Conservation (phyloP, 345 rosid species). For the Dovyalis caffra region DNA sequence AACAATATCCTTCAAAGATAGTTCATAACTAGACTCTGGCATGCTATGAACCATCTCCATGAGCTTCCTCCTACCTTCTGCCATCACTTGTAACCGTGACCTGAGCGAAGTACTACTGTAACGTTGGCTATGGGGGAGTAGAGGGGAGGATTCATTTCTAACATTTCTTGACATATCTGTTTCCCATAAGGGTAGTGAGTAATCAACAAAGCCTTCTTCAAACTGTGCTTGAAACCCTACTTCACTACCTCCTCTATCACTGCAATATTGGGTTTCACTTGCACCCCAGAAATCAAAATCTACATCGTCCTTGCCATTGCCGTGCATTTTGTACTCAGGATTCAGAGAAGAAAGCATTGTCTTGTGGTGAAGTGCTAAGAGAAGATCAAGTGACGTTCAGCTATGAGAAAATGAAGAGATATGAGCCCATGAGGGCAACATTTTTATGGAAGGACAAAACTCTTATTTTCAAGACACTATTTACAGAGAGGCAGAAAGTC, state of each 20-base stretch:
- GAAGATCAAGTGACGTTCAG: not conserved
- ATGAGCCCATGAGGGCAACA: too few relatives aligned
- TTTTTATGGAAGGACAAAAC: not conserved
- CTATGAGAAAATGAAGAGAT: not conserved
- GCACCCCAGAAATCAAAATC: constrained; percentile 48
- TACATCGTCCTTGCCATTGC: constrained; percentile 11
- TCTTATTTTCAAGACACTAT: not conserved
- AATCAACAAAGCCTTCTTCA: constrained; percentile 1
- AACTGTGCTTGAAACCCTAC: constrained; percentile 3
- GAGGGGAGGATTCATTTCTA: constrained; percentile 33
- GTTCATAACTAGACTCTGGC: constrained; percentile 53
- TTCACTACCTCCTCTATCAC: not conserved
- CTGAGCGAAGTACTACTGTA: constrained; percentile 25
- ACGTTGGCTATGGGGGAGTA: constrained; percentile 27
- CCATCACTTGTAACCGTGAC: constrained; percentile 26
- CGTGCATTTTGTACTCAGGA: not conserved
- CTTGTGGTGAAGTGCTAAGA: not conserved
- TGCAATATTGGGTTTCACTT: not conserved
- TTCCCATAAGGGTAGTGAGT: constrained; percentile 18
- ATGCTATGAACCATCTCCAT: constrained; percentile 49
- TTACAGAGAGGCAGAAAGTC: constrained; percentile 17
- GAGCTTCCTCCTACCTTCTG: constrained; percentile 55
- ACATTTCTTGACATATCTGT: not conserved
- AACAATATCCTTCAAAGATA: constrained; percentile 56
- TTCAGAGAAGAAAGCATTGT: constrained; percentile 13